Base-by-base conservation (phyloP, 148 eudicot species). In the Pharnaceum exiguum region DNA sequence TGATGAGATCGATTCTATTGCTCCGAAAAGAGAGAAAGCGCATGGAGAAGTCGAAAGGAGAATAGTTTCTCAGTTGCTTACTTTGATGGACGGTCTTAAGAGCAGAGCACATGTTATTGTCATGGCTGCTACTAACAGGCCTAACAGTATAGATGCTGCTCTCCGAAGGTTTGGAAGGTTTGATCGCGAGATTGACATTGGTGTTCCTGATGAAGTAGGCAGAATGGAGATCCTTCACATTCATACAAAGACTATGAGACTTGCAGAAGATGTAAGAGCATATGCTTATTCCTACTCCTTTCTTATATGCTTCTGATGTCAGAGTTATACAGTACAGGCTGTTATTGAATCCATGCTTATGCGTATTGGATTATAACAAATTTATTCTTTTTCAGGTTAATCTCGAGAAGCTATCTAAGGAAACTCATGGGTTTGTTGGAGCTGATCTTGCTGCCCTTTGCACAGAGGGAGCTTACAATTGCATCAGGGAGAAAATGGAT, bases 401-500 rank as follows among this genome's bases (percentile, higher is more conserved):
- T 68, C 68, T 86, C 43, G 95, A 86, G 53, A 86, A 71, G 53
- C 77, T 86, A 18, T 29, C 80, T 4, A 83, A 86, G 67, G 86
- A 83, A 38, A 83, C 89, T 7, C 89, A 86, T 61, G 95, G 95
- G 1, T 86, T 75, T 61, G 89, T 83, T 24, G 89, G 95, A 35
- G 84, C 95, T 47, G 89, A 86, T 51, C 68, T 86, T 30, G 95
- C 95, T 35, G 95, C 95, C 25, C 38, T 83, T 49, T 83, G 95
- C 62, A 86, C 95, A 38, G 89, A 86, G 65, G 81, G 79, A 56
- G 95, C 95, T 21, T 81, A 82, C 17, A 86, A 86, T 36, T 83
- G 95, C 60, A 86, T 86, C 56, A 78, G 95, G 65, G 95, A 86
- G 75, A 86, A 86, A 76, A 86, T 83, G 84, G 89, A 83, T 68